Evolutionary conservation across 2,329 filamentous ascomycete genomes (phyloP).

Genomic region (Fusarium fujikuroi): DNA sequence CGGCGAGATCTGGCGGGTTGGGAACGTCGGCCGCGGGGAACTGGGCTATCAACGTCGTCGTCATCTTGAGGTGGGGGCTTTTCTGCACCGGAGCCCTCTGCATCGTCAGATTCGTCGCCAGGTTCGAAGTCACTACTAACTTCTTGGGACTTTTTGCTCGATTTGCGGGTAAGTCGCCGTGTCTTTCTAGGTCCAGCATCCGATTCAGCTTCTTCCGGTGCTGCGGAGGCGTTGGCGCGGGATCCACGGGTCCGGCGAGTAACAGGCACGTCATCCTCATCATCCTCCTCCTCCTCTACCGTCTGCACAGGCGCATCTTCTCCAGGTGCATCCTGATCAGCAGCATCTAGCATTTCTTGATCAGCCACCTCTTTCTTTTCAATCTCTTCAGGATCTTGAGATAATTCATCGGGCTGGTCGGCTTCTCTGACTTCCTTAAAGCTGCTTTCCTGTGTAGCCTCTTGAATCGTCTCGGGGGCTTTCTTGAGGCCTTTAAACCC

Average conservation of each 20-base stretch:
- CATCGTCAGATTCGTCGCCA: slow-evolving; percentile 67
- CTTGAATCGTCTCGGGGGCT: slow-evolving; percentile 60
- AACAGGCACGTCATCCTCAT: slow-evolving; percentile 62
- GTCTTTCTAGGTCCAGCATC: slow-evolving; percentile 49
- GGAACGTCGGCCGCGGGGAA: slow-evolving; percentile 60
- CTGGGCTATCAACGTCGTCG: slow-evolving; percentile 60
- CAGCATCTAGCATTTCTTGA: slow-evolving; percentile 46
- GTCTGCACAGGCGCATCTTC: slow-evolving; percentile 46
- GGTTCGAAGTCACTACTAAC: slow-evolving; percentile 71
- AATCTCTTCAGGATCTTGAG: slow-evolving; percentile 45
- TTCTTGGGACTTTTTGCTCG: slow-evolving; percentile 61
- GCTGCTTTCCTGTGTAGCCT: slow-evolving; percentile 65
- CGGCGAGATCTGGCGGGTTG: slow-evolving; percentile 61
- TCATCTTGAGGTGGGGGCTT: slow-evolving; percentile 52
- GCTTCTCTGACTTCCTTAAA: slow-evolving; percentile 49
- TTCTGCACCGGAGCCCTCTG: slow-evolving; percentile 57
- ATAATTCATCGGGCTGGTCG: slow-evolving; percentile 53
- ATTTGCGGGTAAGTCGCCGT: slow-evolving; percentile 61
- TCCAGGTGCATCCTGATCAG: slow-evolving; percentile 45
- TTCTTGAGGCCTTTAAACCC: slow-evolving; percentile 63
- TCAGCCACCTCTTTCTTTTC: slow-evolving; percentile 47
- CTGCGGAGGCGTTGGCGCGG: slow-evolving; percentile 46
- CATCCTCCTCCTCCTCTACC: slow-evolving; percentile 54
- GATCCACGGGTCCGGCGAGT: slow-evolving; percentile 58
- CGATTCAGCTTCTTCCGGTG: slow-evolving; percentile 47